Evolutionary conservation across 805 yeast species (phyloP).

Genomic region (Candida endomychidarum): DNA sequence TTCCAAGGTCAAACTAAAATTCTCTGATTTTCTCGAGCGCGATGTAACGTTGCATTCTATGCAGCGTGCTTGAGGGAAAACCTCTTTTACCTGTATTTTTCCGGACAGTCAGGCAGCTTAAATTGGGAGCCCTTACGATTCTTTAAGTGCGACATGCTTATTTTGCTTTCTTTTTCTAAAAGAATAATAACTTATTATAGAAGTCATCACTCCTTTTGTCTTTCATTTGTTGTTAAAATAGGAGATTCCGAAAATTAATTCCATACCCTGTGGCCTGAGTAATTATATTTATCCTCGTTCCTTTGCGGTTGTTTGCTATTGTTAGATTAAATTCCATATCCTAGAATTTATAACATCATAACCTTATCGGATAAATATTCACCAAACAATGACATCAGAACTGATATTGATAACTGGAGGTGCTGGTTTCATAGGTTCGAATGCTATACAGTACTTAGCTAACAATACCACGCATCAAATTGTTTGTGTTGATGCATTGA

Average conservation of each 20-base stretch:
- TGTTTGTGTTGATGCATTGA: constrained; percentile 46
- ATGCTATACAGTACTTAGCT: constrained; percentile 40
- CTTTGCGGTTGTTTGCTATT: background rate
- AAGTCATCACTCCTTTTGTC: background rate
- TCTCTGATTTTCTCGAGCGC: constrained; percentile 2
- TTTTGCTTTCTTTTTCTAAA: constrained; percentile 1
- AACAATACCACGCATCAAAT: constrained; percentile 29
- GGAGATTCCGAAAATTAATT: constrained; percentile 2
- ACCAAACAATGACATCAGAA: constrained; percentile 8
- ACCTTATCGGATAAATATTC: background rate
- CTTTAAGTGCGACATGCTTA: constrained; percentile 1
- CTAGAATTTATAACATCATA: too few species aligned
- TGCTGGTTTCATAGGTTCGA: constrained; percentile 57
- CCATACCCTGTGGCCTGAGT: background rate
- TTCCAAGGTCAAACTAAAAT: constrained; percentile 1
- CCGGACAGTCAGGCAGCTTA: constrained; percentile 1
- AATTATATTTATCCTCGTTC: background rate
- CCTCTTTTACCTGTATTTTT: constrained; percentile 4
- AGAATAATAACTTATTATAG: background rate
- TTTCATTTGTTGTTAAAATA: background rate
- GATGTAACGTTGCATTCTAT: constrained; percentile 10
- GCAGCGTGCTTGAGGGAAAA: background rate
- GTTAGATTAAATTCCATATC: background rate
- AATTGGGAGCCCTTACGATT: background rate
- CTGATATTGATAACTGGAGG: constrained; percentile 52